These are phyloP conservation scores for Cryomyces antarcticus DNA, from an alignment of 495 filamentous ascomycete genomes.

Conservation along the genomic window DNA sequence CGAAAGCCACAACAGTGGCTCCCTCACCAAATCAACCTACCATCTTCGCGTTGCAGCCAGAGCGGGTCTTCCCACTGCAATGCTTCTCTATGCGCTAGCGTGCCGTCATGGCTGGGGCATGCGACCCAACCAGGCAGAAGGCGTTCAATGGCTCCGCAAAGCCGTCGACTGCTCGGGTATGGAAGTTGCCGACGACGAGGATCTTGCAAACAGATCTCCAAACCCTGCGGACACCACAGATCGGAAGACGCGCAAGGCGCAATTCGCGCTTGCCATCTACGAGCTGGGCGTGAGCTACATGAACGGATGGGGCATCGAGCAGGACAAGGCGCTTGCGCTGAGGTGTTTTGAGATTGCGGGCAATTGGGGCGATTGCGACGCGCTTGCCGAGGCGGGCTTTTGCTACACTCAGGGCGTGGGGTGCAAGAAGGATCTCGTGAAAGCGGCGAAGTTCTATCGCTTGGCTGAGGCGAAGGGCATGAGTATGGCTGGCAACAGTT, in stretches of 20 bases:
- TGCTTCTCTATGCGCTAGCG: constrained; percentile 88
- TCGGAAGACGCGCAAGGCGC: constrained; percentile 61
- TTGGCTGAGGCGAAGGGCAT: constrained; percentile 81
- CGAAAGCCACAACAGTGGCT: constrained; percentile 54
- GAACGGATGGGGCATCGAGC: constrained; percentile 93
- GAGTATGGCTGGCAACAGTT: constrained; percentile 95
- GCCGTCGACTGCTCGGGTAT: constrained; percentile 68
- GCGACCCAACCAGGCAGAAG: constrained; percentile 73
- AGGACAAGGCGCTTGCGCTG: constrained; percentile 72
- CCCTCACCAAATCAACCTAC: constrained; percentile 80
- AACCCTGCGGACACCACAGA: constrained; percentile 23
- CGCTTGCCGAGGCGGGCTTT: constrained; percentile 32
- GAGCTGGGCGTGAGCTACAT: constrained; percentile 92
- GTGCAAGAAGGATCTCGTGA: constrained; percentile 89
- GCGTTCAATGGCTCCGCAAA: constrained; percentile 72
- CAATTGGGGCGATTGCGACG: constrained; percentile 92
- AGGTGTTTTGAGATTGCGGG: constrained; percentile 93
- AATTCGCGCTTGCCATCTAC: constrained; percentile 88
- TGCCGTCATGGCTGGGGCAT: constrained; percentile 98
- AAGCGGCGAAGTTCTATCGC: constrained; percentile 78
- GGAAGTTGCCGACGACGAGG: constrained; percentile 65
- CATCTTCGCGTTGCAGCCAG: constrained; percentile 81
- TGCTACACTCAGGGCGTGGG: constrained; percentile 23
- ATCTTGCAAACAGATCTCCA: constrained; percentile 25
- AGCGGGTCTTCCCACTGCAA: constrained; percentile 68